Conservation (phyloP, 495 filamentous ascomycete genomes). For the Neurospora sp. region DNA sequence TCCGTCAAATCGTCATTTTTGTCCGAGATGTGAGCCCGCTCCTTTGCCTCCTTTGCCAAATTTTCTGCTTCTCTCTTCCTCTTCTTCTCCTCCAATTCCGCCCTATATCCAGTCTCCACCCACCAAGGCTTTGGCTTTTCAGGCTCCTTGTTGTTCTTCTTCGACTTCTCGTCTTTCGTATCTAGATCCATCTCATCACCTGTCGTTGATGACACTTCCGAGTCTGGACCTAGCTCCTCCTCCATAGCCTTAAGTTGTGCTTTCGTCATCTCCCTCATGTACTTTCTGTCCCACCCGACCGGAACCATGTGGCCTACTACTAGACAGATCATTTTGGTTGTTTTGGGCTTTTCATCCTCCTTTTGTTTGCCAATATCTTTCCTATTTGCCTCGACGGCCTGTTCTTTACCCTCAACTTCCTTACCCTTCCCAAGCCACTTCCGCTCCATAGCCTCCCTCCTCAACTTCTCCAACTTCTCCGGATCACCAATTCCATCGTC, state of each 20-base stretch:
- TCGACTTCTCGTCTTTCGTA: background rate
- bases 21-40: background rate
- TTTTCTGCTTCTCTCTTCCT: background rate
- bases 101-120: background rate
- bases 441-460: background rate
- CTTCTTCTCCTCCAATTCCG: background rate
- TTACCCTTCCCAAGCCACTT: background rate
- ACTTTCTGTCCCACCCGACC: background rate
- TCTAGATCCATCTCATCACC: background rate
- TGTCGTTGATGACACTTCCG: background rate
- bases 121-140: background rate
- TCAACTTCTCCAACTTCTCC: background rate
- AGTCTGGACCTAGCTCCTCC: background rate
- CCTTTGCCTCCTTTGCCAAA: background rate
- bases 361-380: background rate
- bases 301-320: background rate
- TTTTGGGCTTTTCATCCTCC: background rate
- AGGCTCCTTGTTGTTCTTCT: background rate
- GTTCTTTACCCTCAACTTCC: background rate
- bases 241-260: background rate
- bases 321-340: background rate
- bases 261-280: background rate
- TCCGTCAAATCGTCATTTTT: background rate
- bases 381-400: background rate
- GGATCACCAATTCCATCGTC: background rate